phyloP scores from a whole-genome alignment of 805 yeast genomes.

The Starmerella potacharoeniae region DNA sequence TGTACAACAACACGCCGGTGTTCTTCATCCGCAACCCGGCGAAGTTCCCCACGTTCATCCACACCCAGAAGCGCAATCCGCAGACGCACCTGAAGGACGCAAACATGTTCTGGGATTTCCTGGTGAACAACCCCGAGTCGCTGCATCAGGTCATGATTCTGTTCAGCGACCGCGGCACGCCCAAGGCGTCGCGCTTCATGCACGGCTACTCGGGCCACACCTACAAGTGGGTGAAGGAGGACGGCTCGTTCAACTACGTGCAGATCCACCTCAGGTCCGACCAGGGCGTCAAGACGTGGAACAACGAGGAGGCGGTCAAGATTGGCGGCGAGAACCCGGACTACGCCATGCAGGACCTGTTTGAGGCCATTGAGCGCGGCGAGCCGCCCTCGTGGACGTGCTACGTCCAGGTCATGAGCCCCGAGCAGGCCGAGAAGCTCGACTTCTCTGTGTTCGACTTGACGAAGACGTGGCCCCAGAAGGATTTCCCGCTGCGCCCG shows the following conservation, averaged over 20 bases:
- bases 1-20: conserved; percentile 62
- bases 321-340: conserved; percentile 43
- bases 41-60: conserved; percentile 55
- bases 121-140: conserved; percentile 43
- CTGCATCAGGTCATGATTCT: conserved; percentile 47
- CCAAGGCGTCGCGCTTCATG: conserved; percentile 44
- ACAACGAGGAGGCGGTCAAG: conserved; percentile 37
- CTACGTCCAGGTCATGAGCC: conserved; percentile 50
- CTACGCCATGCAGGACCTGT: conserved; percentile 36
- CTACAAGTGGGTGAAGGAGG: conserved; percentile 42
- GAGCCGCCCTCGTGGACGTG: conserved; percentile 42
- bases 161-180: conserved; percentile 53
- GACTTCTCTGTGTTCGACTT: conserved; percentile 41
- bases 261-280: conserved; percentile 45
- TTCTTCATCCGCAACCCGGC: conserved; percentile 54
- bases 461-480: conserved; percentile 50
- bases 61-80: conserved; percentile 61
- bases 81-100: conserved; percentile 49
- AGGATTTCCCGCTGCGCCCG: conserved; percentile 42
- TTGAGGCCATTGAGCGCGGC: conserved; percentile 37
- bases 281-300: conserved; percentile 39
- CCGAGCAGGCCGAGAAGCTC: conserved; percentile 43
- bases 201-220: conserved; percentile 58
- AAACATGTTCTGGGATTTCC: conserved; percentile 47
- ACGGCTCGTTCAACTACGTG: conserved; percentile 43